Base-by-base conservation (phyloP, 768 basidiomycete genomes). In the Serendipita sp. region DNA sequence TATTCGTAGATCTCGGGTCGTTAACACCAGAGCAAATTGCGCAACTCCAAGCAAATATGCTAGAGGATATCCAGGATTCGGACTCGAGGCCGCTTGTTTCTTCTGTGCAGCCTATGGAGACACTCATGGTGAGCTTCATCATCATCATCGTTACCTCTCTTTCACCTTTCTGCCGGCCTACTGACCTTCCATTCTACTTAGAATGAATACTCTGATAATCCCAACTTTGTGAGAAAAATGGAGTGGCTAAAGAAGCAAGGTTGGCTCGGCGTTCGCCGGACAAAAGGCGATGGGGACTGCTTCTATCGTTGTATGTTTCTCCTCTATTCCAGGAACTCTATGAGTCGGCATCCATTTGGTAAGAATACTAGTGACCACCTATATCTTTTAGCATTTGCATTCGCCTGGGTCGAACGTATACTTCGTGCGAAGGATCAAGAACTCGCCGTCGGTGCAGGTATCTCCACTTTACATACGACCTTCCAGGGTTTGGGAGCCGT, bases 261-360 rank as follows among this genome's bases (percentile, higher is more conserved):
- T 1, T 93, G 82, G 75, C 76, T 76, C 38, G 76, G 75, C 10
- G 77, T 95, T 47, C 79, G 90, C 70, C 77, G 90, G 64, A 82
- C 87, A 0, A 80, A 85, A 74, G 91, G 92, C 75, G 82, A 83
- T 70, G 91, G 75, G 62, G 89, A 75, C 69, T 95, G 93, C 72
- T 95, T 94, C 74, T 96, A 94, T 73, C 80, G 92, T 79, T 86
- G 89, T 89, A 72, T 78, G 75, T 71, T 65, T 44, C 23, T 30
- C 28, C 65, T 41, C 46, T 16, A 30, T 54, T 44, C 38, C n/a
- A n/a, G 28, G 10, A 46, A 67, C n/a, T n/a, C n/a, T n/a, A n/a
- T n/a, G n/a, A n/a, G n/a, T n/a, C n/a, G n/a, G n/a, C n/a, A n/a
- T n/a, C n/a, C n/a, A n/a, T n/a, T n/a, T n/a, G n/a, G n/a, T n/a